phyloP scores from a whole-genome alignment of 2,329 filamentous ascomycete species.

The Xylariaceae sp. region DNA sequence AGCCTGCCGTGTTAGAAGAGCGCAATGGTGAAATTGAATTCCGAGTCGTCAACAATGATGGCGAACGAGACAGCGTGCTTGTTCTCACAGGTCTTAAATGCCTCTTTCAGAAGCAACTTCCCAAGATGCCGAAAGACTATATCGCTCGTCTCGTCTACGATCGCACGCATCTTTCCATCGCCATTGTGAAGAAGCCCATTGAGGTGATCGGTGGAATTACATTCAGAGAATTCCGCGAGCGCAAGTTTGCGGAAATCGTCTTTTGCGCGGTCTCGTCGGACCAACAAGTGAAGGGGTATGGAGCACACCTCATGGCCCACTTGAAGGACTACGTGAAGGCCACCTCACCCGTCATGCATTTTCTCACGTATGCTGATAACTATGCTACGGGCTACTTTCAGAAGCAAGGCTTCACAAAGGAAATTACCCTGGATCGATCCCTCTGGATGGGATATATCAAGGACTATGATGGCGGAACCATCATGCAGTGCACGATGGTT shows the following conservation, averaged over 20 bases:
- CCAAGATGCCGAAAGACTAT: constrained; percentile 99
- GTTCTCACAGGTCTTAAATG: constrained; percentile 94
- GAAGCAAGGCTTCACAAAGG: constrained; percentile 98
- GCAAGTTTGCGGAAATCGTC: constrained; percentile 94
- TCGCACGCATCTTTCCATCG: constrained; percentile 90
- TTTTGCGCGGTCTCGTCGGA: constrained; percentile 97
- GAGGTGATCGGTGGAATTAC: constrained; percentile 97
- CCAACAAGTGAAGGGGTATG: constrained; percentile 98
- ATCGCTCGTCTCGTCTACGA: constrained; percentile 97
- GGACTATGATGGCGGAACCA: constrained; percentile 96
- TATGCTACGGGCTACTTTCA: constrained; percentile 99
- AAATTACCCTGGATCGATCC: constrained; percentile 84
- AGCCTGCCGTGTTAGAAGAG: constrained; percentile 90
- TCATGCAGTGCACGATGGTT: constrained; percentile 99
- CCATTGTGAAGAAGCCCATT: constrained; percentile 92
- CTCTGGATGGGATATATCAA: constrained; percentile 99
- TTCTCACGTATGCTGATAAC: constrained; percentile 97
- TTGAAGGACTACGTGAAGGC: constrained; percentile 98
- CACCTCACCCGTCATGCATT: constrained; percentile 95
- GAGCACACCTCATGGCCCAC: constrained; percentile 95
- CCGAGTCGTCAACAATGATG: constrained; percentile 96
- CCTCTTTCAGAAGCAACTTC: constrained; percentile 96
- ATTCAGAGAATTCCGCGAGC: constrained; percentile 86
- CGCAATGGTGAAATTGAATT: constrained; percentile 93
- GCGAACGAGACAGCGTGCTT: constrained; percentile 78